Evolutionary conservation across 257 asterid species (phyloP).

Genomic region (Solanum lignicaule): DNA sequence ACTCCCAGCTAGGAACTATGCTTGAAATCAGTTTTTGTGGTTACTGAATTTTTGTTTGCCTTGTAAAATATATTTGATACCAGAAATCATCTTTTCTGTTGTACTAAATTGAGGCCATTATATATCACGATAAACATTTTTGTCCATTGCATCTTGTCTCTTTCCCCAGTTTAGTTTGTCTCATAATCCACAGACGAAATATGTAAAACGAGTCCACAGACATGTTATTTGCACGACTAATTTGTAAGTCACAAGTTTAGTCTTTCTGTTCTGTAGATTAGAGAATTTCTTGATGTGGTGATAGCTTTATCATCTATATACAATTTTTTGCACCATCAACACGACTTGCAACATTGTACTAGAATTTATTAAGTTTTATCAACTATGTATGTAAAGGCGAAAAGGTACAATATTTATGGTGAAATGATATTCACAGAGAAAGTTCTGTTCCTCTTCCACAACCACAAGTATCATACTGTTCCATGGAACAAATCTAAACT

Average conservation of each 20-base stretch:
- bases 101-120: not conserved
- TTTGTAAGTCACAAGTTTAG: not conserved
- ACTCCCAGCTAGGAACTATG: not conserved
- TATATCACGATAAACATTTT: not conserved
- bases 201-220: not conserved
- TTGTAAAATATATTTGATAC: not conserved
- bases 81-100: not conserved
- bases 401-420: not conserved
- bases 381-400: not conserved
- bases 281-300: not conserved
- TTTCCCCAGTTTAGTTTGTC: not conserved
- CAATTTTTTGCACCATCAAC: not conserved
- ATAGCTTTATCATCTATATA: not conserved
- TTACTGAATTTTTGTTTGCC: not conserved
- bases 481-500: not conserved
- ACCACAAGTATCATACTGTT: not conserved
- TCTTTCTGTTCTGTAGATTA: not conserved
- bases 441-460: not conserved
- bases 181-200: not conserved
- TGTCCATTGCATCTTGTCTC: not conserved
- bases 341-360: not conserved
- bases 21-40: not conserved
- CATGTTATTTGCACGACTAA: not conserved
- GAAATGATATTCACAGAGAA: not conserved
- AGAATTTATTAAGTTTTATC: not conserved